Evolutionary conservation across 78 protist species (phyloP), one percentile per base, ranked within the genome.

Genomic region (Isochrysis galbana): DNA sequence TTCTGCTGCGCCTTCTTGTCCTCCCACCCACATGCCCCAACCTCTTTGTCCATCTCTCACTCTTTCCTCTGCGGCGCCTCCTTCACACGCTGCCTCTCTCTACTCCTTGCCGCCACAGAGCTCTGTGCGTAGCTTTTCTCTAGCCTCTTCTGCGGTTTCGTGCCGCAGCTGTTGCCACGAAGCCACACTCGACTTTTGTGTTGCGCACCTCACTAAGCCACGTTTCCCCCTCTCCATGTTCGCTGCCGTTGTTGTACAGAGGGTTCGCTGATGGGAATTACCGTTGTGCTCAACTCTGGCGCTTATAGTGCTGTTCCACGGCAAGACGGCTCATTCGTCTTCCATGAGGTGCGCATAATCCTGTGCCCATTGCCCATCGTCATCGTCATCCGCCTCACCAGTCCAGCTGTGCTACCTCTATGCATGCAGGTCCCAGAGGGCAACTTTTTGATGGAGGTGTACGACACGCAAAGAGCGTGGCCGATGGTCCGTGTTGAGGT

Each of bases 221-320:
- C n/a, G n/a, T n/a, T n/a, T n/a, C n/a, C n/a, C n/a, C n/a, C n/a
- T n/a, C n/a, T n/a, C n/a, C n/a, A n/a, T n/a, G n/a, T n/a, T n/a
- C n/a, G n/a, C n/a, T n/a, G n/a, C n/a, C n/a, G n/a, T n/a, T 54
- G 67, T 54, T 42, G 42, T 72, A 19, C 84, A 77, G 84, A 77
- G 25, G 34, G 14, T 4, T 10, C 84, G 44, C 84, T 77, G 34
- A 10, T 22, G 4, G 46, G 2, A 39, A 41, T 44, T 11, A 46
- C 39, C 23, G 88, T 80, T 17, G 47, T 41, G 3, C n/a, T 80
- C 29, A 44, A 44, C 0, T 34, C 55, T 39, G 51, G 55, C 55
- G n/a, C 34, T 19, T 80, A 80, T 54, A 80, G 32, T 19, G 88
- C 48, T 7, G 29, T 80, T 38, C 51, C 88, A 22, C 32, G 88